A percentile compares a stretch with the other conserved stretches of the same genome.
Evolutionary conservation across 164 flowering plant species (phyloP).

Genomic region (Amborella trichopoda): DNA sequence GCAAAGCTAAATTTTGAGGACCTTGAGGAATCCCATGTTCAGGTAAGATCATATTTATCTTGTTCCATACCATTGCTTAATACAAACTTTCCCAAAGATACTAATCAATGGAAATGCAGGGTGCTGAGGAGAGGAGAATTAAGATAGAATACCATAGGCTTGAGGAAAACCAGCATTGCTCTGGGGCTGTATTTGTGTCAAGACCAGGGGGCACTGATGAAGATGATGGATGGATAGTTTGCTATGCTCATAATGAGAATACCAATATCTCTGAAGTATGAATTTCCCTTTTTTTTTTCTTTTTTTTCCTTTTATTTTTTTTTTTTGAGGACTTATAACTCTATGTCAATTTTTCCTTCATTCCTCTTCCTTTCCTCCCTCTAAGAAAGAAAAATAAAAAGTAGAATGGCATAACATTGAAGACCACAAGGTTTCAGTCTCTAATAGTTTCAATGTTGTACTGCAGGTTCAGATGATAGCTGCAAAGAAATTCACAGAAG

Average conservation of each 20-base stretch:
- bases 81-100: too few species aligned
- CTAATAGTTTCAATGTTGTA: neutral
- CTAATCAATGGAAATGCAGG: too few species aligned
- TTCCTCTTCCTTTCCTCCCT: neutral
- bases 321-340: neutral
- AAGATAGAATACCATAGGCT: constrained; percentile 10
- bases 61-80: neutral
- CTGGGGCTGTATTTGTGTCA: constrained; percentile 5
- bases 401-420: neutral
- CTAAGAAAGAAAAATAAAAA: neutral
- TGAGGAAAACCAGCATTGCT: constrained; percentile 3
- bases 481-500: constrained; percentile 9
- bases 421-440: neutral
- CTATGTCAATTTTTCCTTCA: neutral
- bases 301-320: neutral
- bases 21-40: neutral
- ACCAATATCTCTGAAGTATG: constrained; percentile 13
- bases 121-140: constrained; percentile 4
- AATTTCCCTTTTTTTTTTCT: neutral
- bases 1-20: constrained; percentile 7
- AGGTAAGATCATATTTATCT: neutral
- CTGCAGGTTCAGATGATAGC: constrained; percentile 16
- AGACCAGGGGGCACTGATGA: constrained; percentile 11
- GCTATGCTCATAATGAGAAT: constrained; percentile 15
- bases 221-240: constrained; percentile 21